Base-by-base conservation (phyloP, 805 yeast genomes). In the Candida krabiensis region DNA sequence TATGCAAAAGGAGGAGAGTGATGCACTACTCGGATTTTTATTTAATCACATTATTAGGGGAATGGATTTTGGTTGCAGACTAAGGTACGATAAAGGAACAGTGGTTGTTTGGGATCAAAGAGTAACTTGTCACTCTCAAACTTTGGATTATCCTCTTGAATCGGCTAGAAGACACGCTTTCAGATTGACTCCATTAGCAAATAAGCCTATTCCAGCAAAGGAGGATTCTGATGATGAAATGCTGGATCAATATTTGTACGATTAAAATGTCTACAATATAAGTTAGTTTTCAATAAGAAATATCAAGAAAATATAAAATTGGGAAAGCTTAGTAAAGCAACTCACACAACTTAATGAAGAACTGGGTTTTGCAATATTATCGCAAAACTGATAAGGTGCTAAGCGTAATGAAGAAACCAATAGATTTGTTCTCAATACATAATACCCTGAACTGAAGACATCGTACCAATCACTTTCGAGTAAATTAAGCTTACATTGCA, bases 71-170 rank as follows among this genome's bases (percentile, higher is more conserved):
- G 85, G 83, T 46, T 68, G 82, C 36, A 73, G 90, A 55, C 84
- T 86, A 37, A 70, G 61, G 41, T 85, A 87, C 83, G 81, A 78
- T 53, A 79, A 82, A 38, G 74, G 75, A 30, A 74, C 88, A 2
- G 85, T 85, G 30, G 86, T 81, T 9, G 63, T 82, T 21, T 85
- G 91, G 91, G 91, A 85, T 54, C 84, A 85, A 67, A 77, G 91
- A 57, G 68, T 82, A 53, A 76, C 80, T 4, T 64, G 75, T 19
- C 91, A 85, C 58, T 68, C 85, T 13, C 87, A 88, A 13, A 69
- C 79, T 13, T 73, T 77, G 40, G 90, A 85, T 52, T 84, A 86
- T 80, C 82, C 74, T 46, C 67, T 74, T 30, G 80, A 83, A 9
- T 75, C 71, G 11, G 73, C 69, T 28, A 70, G 77, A 17, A 75